Conservation (phyloP, 2,329 filamentous ascomycete genomes). For the Diaporthe helianthi region DNA sequence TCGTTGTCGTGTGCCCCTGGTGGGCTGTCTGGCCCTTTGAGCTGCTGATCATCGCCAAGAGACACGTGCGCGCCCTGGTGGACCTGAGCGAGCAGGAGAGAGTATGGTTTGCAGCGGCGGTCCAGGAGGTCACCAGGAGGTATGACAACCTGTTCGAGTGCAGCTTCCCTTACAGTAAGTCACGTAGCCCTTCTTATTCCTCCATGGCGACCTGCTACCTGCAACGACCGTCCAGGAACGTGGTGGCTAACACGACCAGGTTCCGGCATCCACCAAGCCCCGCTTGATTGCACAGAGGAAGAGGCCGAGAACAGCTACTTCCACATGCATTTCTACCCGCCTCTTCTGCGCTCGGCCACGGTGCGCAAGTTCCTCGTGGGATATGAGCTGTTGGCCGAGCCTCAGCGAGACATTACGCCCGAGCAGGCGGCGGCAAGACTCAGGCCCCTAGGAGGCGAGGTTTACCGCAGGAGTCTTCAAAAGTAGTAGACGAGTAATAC, state of each 20-base stretch:
- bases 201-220: background rate
- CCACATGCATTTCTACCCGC: slow-evolving; percentile 98
- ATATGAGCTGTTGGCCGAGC: slow-evolving; percentile 95
- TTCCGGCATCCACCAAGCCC: slow-evolving; percentile 96
- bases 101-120: slow-evolving; percentile 77
- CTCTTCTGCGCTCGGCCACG: slow-evolving; percentile 87
- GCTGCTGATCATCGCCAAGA: slow-evolving; percentile 85
- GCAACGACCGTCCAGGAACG: slow-evolving; percentile 26
- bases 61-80: slow-evolving; percentile 83
- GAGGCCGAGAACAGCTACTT: slow-evolving; percentile 90
- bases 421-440: slow-evolving; percentile 88
- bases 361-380: slow-evolving; percentile 97
- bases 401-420: slow-evolving; percentile 97
- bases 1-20: slow-evolving; percentile 92
- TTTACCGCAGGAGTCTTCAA: slow-evolving; percentile 76
- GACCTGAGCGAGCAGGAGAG: slow-evolving; percentile 79
- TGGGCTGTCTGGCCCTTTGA: slow-evolving; percentile 99
- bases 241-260: slow-evolving; percentile 51
- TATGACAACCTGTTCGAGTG: slow-evolving; percentile 99
- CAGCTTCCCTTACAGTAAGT: slow-evolving; percentile 88
- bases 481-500: slow-evolving; percentile 21
- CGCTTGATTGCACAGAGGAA: slow-evolving; percentile 79
- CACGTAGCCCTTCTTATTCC: background rate
- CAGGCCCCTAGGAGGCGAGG: slow-evolving; percentile 76
- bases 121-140: slow-evolving; percentile 86